A percentile compares a stretch with the other conserved stretches of the same genome.
Evolutionary conservation across 306 rosid species (phyloP).

Genomic region (Vigna mungo): DNA sequence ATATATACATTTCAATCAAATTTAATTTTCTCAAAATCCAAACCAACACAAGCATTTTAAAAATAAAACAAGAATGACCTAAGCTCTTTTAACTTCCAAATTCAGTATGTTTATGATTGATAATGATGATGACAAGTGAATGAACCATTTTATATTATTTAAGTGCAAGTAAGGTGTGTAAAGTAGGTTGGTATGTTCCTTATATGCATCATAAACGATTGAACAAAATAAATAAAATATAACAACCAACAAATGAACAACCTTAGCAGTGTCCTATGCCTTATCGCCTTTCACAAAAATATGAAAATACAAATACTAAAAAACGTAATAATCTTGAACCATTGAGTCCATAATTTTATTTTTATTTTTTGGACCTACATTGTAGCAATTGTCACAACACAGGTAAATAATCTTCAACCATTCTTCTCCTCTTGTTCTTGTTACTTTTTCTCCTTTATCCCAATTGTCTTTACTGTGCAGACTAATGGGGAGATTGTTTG

Average conservation of each 20-base stretch:
- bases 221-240: background rate
- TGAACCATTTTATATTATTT: background rate
- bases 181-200: too few relatives aligned
- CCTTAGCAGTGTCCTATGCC: background rate
- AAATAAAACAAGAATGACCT: background rate
- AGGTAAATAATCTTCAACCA: conserved; percentile 54
- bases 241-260: background rate
- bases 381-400: conserved; percentile 28
- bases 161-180: too few relatives aligned
- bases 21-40: background rate
- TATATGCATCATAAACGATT: background rate
- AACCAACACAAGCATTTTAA: background rate
- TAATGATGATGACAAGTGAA: background rate
- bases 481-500: conserved; percentile 81
- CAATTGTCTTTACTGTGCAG: conserved; percentile 25
- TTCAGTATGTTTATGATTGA: conserved; percentile 9
- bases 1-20: background rate
- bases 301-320: background rate
- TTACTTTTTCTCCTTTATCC: background rate
- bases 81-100: background rate
- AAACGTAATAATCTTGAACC: background rate
- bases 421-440: conserved; percentile 11
- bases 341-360: conserved; percentile 43
- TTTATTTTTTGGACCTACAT: conserved; percentile 53
- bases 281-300: background rate